A percentile compares a stretch with the other conserved stretches of the same genome.
Conservation (phyloP, 176 grass and related monocot species). For the Avena atlantica region DNA sequence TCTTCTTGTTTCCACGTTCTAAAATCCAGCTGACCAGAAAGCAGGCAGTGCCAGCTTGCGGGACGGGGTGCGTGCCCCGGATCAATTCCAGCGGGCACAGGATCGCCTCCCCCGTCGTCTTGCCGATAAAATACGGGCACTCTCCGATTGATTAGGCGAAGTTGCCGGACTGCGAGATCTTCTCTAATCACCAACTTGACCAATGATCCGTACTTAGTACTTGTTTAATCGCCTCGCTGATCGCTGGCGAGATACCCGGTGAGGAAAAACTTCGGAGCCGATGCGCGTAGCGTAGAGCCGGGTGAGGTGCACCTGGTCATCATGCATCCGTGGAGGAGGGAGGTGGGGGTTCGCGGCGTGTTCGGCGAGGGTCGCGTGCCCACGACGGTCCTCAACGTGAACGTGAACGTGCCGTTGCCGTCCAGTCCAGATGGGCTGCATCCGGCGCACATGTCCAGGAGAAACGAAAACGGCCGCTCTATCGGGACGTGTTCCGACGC, state of each 20-base stretch:
- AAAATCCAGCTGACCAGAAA: background rate
- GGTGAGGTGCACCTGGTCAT: conserved; percentile 17
- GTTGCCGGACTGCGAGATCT: no score
- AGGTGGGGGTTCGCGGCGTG: background rate
- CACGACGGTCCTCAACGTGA: background rate
- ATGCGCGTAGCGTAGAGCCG: background rate
- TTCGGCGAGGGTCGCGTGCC: background rate
- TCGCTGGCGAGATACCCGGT: background rate
- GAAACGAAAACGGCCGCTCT: background rate
- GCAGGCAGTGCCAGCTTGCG: background rate
- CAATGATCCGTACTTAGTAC: background rate
- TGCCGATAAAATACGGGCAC: no score
- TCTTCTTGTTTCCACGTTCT: background rate
- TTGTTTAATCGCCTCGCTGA: background rate
- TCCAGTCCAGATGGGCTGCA: background rate
- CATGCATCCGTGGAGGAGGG: background rate
- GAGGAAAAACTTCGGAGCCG: background rate
- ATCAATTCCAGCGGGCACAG: background rate
- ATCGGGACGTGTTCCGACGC: background rate
- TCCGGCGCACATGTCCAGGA: background rate
- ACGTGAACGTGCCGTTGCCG: background rate
- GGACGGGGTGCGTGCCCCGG: background rate
- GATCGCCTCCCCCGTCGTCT: no score
- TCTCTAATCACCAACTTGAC: background rate
- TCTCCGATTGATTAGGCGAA: no score